Evolutionary conservation across 768 basidiomycete genomes (phyloP).

Genomic region (Hypsizygus marmoreus): DNA sequence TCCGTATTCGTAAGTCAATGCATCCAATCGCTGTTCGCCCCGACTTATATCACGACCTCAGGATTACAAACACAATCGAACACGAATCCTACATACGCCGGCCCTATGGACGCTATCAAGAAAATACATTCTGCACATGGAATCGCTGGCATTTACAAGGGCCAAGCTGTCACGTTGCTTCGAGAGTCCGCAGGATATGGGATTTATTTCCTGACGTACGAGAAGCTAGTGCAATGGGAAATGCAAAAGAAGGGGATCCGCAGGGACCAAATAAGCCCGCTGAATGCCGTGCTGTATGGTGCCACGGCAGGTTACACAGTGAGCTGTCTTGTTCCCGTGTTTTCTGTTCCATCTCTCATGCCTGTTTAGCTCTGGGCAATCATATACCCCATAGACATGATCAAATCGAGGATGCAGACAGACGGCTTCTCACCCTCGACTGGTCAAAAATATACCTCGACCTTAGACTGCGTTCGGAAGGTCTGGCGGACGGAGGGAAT

Average conservation of each 20-base stretch:
- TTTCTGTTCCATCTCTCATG: slow-evolving; percentile 11
- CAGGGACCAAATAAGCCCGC: slow-evolving; percentile 75
- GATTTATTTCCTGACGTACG: slow-evolving; percentile 90
- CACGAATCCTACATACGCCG: slow-evolving; percentile 72
- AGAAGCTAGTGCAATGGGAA: slow-evolving; percentile 87
- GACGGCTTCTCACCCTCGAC: slow-evolving; percentile 79
- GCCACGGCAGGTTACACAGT: slow-evolving; percentile 93
- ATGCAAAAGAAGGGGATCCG: slow-evolving; percentile 71
- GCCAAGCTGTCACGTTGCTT: slow-evolving; percentile 84
- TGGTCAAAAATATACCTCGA: slow-evolving; percentile 81
- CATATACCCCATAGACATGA: slow-evolving; percentile 95
- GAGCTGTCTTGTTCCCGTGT: slow-evolving; percentile 29
- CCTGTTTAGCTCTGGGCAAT: slow-evolving; percentile 75
- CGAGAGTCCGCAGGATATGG: slow-evolving; percentile 85
- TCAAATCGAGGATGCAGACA: slow-evolving; percentile 96
- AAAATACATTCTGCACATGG: slow-evolving; percentile 81
- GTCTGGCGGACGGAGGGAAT: slow-evolving; percentile 85
- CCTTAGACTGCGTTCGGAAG: slow-evolving; percentile 79
- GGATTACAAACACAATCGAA: slow-evolving; percentile 91
- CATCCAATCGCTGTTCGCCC: too few species aligned
- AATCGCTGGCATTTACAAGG: slow-evolving; percentile 87
- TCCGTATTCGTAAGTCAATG: slow-evolving; percentile 89
- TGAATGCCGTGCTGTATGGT: slow-evolving; percentile 83
- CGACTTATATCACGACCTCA: slow-evolving; percentile 30
- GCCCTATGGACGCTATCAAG: slow-evolving; percentile 85